These are phyloP conservation scores for Calonectria crousiana DNA, from an alignment of 2,329 filamentous ascomycete species.

Conservation along the genomic window DNA sequence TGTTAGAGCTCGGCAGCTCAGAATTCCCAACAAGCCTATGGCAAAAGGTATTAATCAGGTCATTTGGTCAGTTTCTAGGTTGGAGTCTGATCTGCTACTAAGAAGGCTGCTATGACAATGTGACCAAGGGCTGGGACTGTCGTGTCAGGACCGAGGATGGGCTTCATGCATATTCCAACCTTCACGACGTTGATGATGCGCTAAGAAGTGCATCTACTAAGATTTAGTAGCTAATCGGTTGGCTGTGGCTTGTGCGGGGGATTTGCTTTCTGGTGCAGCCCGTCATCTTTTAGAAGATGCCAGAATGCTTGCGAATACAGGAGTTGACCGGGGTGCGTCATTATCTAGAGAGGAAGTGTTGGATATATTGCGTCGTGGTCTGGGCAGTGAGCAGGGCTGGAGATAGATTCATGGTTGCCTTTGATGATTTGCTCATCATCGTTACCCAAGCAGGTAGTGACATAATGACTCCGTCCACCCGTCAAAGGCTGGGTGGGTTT, in stretches of 20 bases:
- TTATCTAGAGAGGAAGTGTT: not conserved
- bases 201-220: not conserved
- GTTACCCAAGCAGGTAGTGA: not conserved
- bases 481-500: not conserved
- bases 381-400: not conserved
- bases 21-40: not conserved
- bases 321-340: not conserved
- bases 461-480: not conserved
- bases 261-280: not conserved
- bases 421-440: not conserved
- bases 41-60: not conserved
- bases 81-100: not conserved
- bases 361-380: not conserved
- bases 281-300: not conserved
- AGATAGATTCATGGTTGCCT: not conserved
- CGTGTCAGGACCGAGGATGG: not conserved
- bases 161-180: not conserved
- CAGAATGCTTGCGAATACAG: not conserved
- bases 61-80: not conserved
- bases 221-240: not conserved
- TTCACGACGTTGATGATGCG: not conserved
- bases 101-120: not conserved
- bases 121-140: not conserved
- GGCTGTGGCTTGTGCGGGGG: not conserved
- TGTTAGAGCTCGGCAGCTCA: not conserved